Conservation (phyloP, 2,329 filamentous ascomycete genomes). For the Zymoseptoria crescenta region DNA sequence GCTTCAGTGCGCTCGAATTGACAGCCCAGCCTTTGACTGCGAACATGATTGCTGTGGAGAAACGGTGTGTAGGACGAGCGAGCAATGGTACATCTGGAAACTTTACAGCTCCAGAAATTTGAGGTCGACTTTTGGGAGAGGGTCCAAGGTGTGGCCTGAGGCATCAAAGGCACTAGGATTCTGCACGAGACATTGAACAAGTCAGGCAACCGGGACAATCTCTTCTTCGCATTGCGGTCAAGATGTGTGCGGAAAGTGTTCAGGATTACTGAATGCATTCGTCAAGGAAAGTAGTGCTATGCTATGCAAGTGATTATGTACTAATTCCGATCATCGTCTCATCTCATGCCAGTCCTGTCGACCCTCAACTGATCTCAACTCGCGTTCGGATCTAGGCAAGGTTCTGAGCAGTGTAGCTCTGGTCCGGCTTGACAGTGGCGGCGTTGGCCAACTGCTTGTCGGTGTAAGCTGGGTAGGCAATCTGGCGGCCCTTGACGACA, state of each 20-base stretch:
- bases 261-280: not conserved
- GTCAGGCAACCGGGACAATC: too few relatives aligned
- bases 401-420: conserved; percentile 19
- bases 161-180: not conserved
- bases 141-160: not conserved
- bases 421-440: conserved; percentile 16
- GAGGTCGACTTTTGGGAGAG: not conserved
- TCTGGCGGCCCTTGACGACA: conserved; percentile 12
- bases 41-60: conserved; percentile 58
- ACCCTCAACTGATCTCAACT: not conserved
- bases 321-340: not conserved
- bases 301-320: not conserved
- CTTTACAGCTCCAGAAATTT: not conserved
- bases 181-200: not conserved
- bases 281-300: not conserved
- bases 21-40: conserved; percentile 90
- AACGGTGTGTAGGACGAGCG: not conserved
- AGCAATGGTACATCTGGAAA: not conserved
- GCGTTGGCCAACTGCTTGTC: conserved; percentile 13
- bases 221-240: not conserved
- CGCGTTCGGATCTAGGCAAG: conserved; percentile 10
- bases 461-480: conserved; percentile 18
- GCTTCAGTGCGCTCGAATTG: conserved; percentile 61
- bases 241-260: too few relatives aligned
- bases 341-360: not conserved